phyloP scores from a whole-genome alignment of 805 yeast species.

The Starmera dryadoides region DNA sequence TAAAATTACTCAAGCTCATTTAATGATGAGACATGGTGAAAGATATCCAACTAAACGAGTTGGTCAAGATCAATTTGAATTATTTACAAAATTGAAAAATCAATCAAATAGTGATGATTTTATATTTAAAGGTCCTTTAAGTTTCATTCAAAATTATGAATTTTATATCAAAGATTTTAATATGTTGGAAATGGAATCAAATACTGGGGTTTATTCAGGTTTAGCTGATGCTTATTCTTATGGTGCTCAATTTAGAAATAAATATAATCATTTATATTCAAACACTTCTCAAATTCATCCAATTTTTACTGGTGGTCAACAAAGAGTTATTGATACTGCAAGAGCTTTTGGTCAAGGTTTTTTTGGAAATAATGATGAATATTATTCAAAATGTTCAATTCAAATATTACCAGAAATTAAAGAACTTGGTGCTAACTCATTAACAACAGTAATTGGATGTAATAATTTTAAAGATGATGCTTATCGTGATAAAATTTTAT shows the following conservation, averaged over 20 bases:
- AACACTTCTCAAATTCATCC: not conserved
- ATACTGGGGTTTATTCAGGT: conserved; percentile 39
- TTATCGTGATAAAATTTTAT: conserved; percentile 5
- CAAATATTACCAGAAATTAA: conserved; percentile 31
- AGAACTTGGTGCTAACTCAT: conserved; percentile 38
- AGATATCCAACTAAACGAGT: conserved; percentile 54
- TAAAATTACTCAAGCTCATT: conserved; percentile 57
- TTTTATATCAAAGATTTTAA: conserved; percentile 35
- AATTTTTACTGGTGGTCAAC: not conserved
- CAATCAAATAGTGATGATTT: conserved; percentile 14
- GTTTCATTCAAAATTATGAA: conserved; percentile 47
- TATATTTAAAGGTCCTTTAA: conserved; percentile 39
- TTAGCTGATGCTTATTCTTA: conserved; percentile 34
- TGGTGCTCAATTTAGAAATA: conserved; percentile 37
- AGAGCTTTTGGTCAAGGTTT: conserved; percentile 41
- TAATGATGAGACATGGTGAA: conserved; percentile 75
- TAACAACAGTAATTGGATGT: conserved; percentile 42
- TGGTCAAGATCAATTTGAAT: conserved; percentile 12
- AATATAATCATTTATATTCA: conserved; percentile 22
- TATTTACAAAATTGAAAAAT: conserved; percentile 27
- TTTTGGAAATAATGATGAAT: conserved; percentile 28
- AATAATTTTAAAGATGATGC: conserved; percentile 23
- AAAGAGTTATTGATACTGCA: conserved; percentile 32
- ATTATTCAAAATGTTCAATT: conserved; percentile 24
- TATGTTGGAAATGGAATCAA: conserved; percentile 35